These are phyloP conservation scores for Herpetomonas tarakana DNA, from an alignment of 208 protist species.

Conservation along the genomic window DNA sequence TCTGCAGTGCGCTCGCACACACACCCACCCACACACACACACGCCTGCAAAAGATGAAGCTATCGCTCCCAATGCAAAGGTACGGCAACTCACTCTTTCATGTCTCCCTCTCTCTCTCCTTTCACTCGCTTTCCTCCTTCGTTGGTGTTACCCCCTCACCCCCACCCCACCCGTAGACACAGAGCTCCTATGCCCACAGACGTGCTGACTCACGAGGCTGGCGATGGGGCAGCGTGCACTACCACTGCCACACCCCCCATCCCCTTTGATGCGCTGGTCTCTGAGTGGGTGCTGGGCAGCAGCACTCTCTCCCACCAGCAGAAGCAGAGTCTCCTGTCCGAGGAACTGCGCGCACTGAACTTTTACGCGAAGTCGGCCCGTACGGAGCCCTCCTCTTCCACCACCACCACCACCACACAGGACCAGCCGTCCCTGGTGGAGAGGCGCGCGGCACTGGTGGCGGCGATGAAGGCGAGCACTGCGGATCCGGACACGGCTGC, in stretches of 20 bases:
- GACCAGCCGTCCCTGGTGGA: slow-evolving; percentile 4
- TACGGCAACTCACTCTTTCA: too few relatives aligned
- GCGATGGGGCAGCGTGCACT: too few relatives aligned
- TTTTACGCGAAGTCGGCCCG: neutral
- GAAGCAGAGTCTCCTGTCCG: slow-evolving; percentile 21
- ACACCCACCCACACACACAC: neutral
- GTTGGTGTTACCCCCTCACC: too few relatives aligned
- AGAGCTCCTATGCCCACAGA: too few relatives aligned
- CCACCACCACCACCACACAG: neutral
- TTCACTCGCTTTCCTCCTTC: too few relatives aligned
- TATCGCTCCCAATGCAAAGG: neutral
- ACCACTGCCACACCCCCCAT: too few relatives aligned
- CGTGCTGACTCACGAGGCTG: too few relatives aligned
- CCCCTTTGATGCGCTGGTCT: slow-evolving; percentile 37
- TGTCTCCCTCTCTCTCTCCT: too few relatives aligned
- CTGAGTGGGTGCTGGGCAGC: slow-evolving; percentile 25
- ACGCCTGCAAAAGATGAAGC: neutral
- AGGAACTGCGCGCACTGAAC: slow-evolving; percentile 3
- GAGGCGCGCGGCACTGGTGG: slow-evolving; percentile 7
- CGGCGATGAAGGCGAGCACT: slow-evolving; percentile 16
- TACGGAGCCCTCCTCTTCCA: neutral
- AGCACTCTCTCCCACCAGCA: slow-evolving; percentile 18
- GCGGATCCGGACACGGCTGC: slow-evolving; percentile 12
- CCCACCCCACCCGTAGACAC: too few relatives aligned
- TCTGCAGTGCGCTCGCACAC: neutral